Evolutionary conservation across 1,139 yeast species (phyloP), one percentile per base, ranked within the genome.

Genomic region (Ogataea hybrid): DNA sequence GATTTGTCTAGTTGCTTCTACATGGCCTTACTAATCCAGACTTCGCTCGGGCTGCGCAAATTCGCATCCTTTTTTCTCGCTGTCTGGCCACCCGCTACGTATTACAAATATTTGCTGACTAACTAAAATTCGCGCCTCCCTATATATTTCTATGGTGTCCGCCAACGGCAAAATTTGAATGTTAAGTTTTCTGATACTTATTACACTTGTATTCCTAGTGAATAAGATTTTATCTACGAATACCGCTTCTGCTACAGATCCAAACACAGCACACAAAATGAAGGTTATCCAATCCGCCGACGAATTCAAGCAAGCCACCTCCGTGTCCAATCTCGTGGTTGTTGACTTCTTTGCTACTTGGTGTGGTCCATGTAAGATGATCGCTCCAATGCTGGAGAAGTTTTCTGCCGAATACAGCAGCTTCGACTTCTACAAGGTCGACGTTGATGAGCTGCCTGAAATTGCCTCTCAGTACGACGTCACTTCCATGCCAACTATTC

Each of bases 311-410:
- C 68, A 71, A 46, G 83, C 80, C 51, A 71, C 84, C 56, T 54
- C 68, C 42, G 77, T 75, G 50, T 27, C 48, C 25, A 81, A 81
- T 51, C 73, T 86, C 61, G 86, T 86, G 52, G 94, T 89, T 51
- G 87, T 89, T 51, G 97, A 89, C 71, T 89, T 89, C 71, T 87
- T 81, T 58, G 96, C 97, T 55, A 82, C 90, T 49, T 89, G 97
- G 96, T 89, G 97, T 69, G 96, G 96, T 56, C 96, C 97, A 49
- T 89, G 97, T 74, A 88, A 88, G 74, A 84, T 85, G 82, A 83
- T 89, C 71, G 89, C 96, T 49, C 97, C 97, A 62, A 71, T 86
- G 70, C 69, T 89, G 58, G 94, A 87, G 59, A 84, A 85, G 67
- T 83, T 88, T 62, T 66, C 81, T 31, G 65, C 69, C 38, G 73